Base-by-base conservation (phyloP, 805 yeast genomes). In the Candida schatavii region DNA sequence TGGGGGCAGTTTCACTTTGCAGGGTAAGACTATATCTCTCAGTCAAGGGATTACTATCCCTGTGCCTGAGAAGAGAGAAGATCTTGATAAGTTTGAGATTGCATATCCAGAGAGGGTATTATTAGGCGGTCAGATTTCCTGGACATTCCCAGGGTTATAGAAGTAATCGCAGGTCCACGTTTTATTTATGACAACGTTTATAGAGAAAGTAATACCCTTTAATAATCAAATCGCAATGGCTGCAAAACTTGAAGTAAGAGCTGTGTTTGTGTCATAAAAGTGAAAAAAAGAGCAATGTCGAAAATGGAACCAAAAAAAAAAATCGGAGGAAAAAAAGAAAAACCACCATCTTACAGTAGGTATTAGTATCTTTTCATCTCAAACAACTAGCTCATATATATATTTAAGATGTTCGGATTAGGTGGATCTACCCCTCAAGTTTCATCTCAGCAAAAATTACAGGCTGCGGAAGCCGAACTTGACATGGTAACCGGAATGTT, bases 401-500 rank as follows among this genome's bases (percentile, higher is more conserved):
- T 18, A 14, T n/a, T 4, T 13, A 38, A 29, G 14, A 85, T 85
- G 91, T 75, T 85, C 60, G 91, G 91, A 55, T 74, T 86, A 50
- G 90, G 90, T 50, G 84, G 83, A 48, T 75, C 79, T 45, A 75
- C 85, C 51, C 90, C 91, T 49, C 87, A 83, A 62, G 59, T 81
- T 49, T 72, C 85, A 20, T 77, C 88, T 31, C 85, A 83, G 49
- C 89, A 84, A 63, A 86, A 86, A 64, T 74, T 86, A 47, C 76
- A 77, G 57, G 96, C 96, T 51, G 99, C 99, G 40, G 98, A 91
- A 70, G 87, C 96, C 44, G 99, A 91, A 68, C 77, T 91, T 52
- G 99, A 91, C 65, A 85, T 93, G 82, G 96, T 91, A 54, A 90
- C 97, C 30, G 96, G 93, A 54, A 89, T 91, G 97, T 91, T 91